Evolutionary conservation across 805 yeast genomes (phyloP).

Genomic region (Candida broadrunensis): DNA sequence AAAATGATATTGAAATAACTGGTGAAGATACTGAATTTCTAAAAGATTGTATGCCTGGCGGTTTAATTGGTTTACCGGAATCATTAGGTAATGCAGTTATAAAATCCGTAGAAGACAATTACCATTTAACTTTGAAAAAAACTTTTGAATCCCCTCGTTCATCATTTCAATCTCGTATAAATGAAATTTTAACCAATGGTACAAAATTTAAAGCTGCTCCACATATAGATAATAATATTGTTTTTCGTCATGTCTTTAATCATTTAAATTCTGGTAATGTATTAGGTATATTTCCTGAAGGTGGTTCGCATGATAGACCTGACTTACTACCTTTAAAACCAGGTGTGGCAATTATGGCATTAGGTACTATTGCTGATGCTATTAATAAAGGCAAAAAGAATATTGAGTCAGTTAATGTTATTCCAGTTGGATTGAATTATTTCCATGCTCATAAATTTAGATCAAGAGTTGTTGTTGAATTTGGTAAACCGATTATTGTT

Average conservation of each 20-base stretch:
- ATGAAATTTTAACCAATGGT: constrained; percentile 19
- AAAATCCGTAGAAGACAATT: constrained; percentile 26
- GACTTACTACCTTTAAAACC: constrained; percentile 42
- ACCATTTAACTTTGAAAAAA: constrained; percentile 19
- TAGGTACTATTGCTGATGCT: constrained; percentile 36
- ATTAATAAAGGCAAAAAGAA: constrained; percentile 10
- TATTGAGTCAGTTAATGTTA: constrained; percentile 24
- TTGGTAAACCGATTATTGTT: constrained; percentile 39
- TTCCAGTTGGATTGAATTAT: constrained; percentile 42
- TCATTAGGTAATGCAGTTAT: constrained; percentile 35
- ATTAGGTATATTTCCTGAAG: constrained; percentile 43
- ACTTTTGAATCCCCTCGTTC: constrained; percentile 16
- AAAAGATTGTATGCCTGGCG: constrained; percentile 29
- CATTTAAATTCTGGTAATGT: constrained; percentile 31
- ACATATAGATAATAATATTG: constrained; percentile 34
- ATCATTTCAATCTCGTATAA: constrained; percentile 9
- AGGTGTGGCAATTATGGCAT: constrained; percentile 45
- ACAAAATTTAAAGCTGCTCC: constrained; percentile 34
- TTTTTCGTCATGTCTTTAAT: constrained; percentile 35
- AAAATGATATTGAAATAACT: constrained; percentile 15
- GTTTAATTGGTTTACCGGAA: constrained; percentile 34
- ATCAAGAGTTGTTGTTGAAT: constrained; percentile 40
- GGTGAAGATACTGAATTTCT: constrained; percentile 36
- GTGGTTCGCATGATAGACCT: constrained; percentile 43
- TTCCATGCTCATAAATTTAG: constrained; percentile 42